phyloP scores from a whole-genome alignment of 139 green algal genomes.

The Volvox reticuliferus region DNA sequence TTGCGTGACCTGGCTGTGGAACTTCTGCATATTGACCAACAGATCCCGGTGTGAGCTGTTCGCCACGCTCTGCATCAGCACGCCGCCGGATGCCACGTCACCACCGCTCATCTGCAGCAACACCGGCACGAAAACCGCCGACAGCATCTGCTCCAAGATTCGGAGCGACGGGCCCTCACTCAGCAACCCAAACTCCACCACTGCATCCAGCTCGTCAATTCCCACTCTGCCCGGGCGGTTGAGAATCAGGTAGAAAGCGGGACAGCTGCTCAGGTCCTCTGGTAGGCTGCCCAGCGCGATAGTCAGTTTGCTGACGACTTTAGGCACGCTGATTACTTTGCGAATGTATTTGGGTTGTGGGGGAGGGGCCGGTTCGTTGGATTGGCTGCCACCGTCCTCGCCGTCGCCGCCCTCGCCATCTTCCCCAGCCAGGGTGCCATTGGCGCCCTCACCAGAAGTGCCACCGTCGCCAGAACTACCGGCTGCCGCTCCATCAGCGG shows the following conservation, averaged over 20 bases:
- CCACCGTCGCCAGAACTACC: background rate
- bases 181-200: conserved; percentile 74
- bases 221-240: conserved; percentile 35
- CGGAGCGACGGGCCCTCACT: conserved; percentile 66
- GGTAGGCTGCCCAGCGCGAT: conserved; percentile 54
- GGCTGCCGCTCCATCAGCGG: background rate
- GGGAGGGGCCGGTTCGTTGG: background rate
- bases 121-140: conserved; percentile 70
- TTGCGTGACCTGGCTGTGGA: conserved; percentile 75
- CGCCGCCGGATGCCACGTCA: conserved; percentile 14
- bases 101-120: conserved; percentile 60
- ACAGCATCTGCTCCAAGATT: conserved; percentile 73
- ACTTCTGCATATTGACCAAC: conserved; percentile 79
- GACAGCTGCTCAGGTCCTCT: conserved; percentile 16
- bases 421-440: background rate
- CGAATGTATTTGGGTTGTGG: conserved; percentile 28
- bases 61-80: conserved; percentile 49
- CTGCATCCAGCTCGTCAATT: conserved; percentile 61
- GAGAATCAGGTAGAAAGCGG: conserved; percentile 64
- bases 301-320: conserved; percentile 48
- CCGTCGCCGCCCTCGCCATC: background rate
- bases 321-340: conserved; percentile 54
- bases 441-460: background rate
- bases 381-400: conserved; percentile 1
- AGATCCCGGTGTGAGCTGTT: conserved; percentile 69